Evolutionary conservation across 1,284 basidiomycete genomes (phyloP).

Genomic region (Abortiporus biennis): DNA sequence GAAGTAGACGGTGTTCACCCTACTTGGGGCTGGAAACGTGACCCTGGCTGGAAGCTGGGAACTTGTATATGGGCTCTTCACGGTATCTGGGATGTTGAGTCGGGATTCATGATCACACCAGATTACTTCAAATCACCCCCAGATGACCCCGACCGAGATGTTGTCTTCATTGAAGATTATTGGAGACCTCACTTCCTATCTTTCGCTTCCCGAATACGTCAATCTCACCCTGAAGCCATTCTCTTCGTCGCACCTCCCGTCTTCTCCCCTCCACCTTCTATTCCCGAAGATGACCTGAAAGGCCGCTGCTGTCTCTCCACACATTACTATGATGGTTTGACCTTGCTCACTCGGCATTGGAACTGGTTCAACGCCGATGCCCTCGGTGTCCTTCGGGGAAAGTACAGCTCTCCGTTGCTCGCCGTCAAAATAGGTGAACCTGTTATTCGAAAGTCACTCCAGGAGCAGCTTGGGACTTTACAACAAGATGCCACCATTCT

Average conservation of each 20-base stretch:
- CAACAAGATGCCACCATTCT: conserved; percentile 68
- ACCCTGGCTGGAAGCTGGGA: conserved; percentile 75
- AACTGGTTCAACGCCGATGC: conserved; percentile 98
- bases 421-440: conserved; percentile 75
- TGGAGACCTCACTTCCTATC: conserved; percentile 75
- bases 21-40: conserved; percentile 80
- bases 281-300: conserved; percentile 55
- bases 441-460: conserved; percentile 79
- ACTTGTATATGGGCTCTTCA: conserved; percentile 91
- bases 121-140: conserved; percentile 64
- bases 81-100: conserved; percentile 84
- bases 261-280: conserved; percentile 72
- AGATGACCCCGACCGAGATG: conserved; percentile 26
- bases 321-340: conserved; percentile 96
- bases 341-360: conserved; percentile 82
- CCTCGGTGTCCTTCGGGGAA: conserved; percentile 82
- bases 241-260: conserved; percentile 92
- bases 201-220: conserved; percentile 64
- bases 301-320: conserved; percentile 77
- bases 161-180: conserved; percentile 77
- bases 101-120: conserved; percentile 63
- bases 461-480: conserved; percentile 80
- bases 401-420: conserved; percentile 66
- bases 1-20: conserved; percentile 44
- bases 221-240: conserved; percentile 79